A percentile compares a stretch with the other conserved stretches of the same genome.
Evolutionary conservation across 768 basidiomycete genomes (phyloP).

Genomic region (Lactarius sp.): DNA sequence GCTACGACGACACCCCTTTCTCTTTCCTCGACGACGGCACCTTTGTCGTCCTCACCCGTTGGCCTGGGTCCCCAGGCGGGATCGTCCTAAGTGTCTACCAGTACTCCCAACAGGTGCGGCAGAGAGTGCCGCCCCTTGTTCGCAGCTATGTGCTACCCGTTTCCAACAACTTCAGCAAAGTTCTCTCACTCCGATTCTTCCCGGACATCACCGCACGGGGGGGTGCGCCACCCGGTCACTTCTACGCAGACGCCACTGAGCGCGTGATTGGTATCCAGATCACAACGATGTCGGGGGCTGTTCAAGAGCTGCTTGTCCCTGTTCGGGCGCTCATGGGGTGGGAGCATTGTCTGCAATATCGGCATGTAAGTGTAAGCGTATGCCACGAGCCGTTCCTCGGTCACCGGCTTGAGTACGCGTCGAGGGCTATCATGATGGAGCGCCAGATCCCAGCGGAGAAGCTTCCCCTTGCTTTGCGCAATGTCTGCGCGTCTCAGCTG

Average conservation of each 20-base stretch:
- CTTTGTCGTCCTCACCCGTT: not conserved
- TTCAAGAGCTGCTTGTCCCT: slow-evolving; percentile 6
- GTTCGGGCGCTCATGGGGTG: not conserved
- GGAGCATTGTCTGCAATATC: no score
- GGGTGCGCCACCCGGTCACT: slow-evolving; percentile 5
- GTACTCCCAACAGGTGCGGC: not conserved
- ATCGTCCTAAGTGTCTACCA: slow-evolving; percentile 2
- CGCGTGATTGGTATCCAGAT: slow-evolving; percentile 6
- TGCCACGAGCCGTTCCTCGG: not conserved
- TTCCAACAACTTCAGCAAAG: not conserved
- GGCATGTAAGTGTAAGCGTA: not conserved
- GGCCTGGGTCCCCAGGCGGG: not conserved
- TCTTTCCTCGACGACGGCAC: not conserved
- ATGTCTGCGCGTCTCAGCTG: not conserved
- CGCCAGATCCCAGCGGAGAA: not conserved
- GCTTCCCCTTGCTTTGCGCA: not conserved
- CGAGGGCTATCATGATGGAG: not conserved
- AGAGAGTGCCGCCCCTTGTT: not conserved
- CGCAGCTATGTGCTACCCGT: slow-evolving; percentile 4
- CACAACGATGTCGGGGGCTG: not conserved
- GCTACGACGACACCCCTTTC: no score
- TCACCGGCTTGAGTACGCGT: not conserved
- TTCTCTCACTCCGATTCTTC: slow-evolving; percentile 8
- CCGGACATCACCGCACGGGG: slow-evolving; percentile 3
- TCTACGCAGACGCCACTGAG: not conserved